Conservation (phyloP, 208 protist species). For the Polymyxa betae region DNA sequence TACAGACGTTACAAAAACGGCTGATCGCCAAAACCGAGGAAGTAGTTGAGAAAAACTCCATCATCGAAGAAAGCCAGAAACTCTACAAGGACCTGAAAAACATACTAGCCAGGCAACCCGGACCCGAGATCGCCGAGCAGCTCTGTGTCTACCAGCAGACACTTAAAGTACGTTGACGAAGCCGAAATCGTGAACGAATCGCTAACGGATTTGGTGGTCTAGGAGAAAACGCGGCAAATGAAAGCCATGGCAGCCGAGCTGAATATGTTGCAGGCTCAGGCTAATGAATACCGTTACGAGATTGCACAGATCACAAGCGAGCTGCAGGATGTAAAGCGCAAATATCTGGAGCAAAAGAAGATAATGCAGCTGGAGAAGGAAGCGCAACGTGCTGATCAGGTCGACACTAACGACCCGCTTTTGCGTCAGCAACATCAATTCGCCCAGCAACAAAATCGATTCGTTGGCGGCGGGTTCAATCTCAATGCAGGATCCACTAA, state of each 20-base stretch:
- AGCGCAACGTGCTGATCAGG: not conserved
- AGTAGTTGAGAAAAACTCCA: conserved; percentile 81
- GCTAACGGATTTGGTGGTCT: not conserved
- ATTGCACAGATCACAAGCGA: conserved; percentile 85
- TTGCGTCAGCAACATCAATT: conserved; percentile 47
- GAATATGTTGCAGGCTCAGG: conserved; percentile 82
- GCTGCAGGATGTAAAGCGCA: conserved; percentile 87
- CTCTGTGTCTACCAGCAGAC: conserved; percentile 89
- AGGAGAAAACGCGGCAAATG: conserved; percentile 86
- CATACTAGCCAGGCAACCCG: conserved; percentile 87
- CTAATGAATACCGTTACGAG: conserved; percentile 84
- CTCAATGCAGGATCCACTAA: conserved; percentile 55
- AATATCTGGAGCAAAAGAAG: conserved; percentile 89
- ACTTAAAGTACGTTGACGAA: conserved; percentile 67
- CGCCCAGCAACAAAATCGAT: conserved; percentile 44
- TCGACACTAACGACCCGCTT: not conserved
- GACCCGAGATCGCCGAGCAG: conserved; percentile 92
- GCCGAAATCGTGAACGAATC: not conserved
- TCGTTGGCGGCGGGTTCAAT: conserved; percentile 63
- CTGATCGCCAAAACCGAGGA: conserved; percentile 90
- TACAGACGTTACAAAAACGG: conserved; percentile 92
- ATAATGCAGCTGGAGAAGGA: conserved; percentile 74
- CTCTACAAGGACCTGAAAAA: conserved; percentile 86
- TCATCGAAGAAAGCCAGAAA: conserved; percentile 84
- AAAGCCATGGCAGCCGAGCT: conserved; percentile 76